Percentiles rank a stretch among this genome's conserved stretches.
phyloP scores from a whole-genome alignment of 306 rosid genomes.

The Begonia peltatifolia region DNA sequence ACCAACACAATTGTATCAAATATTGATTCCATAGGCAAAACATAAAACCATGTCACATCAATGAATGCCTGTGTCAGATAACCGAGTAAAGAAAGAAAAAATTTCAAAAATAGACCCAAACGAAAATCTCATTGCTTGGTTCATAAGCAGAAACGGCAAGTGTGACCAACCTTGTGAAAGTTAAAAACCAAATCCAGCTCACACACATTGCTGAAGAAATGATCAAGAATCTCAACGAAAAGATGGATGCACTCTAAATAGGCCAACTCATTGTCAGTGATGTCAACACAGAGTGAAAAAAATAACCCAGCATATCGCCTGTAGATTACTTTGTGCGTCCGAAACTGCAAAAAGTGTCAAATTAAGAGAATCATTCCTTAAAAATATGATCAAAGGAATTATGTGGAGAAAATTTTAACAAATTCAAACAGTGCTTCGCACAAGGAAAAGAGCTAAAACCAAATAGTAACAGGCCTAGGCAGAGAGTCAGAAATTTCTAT shows the following conservation, averaged over 20 bases:
- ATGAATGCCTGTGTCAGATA: too few species aligned
- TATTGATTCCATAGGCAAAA: too few species aligned
- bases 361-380: constrained; percentile 7
- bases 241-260: constrained; percentile 94
- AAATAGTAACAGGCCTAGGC: too few species aligned
- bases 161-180: constrained; percentile 68
- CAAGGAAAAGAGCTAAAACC: not conserved
- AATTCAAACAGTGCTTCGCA: not conserved
- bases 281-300: constrained; percentile 95
- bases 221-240: constrained; percentile 89
- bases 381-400: too few species aligned
- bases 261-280: constrained; percentile 94
- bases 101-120: too few species aligned
- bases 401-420: not conserved
- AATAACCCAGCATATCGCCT: constrained; percentile 93
- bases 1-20: too few species aligned
- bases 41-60: too few species aligned
- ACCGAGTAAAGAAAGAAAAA: not conserved
- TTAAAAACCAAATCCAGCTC: constrained; percentile 85
- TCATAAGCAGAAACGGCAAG: not conserved
- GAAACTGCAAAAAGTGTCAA: constrained; percentile 47
- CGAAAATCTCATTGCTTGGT: too few species aligned
- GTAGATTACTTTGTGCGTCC: constrained; percentile 90
- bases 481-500: too few species aligned
- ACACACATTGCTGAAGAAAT: constrained; percentile 91